These are phyloP conservation scores for Aureobasidium sp. DNA, from an alignment of 2,329 filamentous ascomycete species.

Conservation along the genomic window DNA sequence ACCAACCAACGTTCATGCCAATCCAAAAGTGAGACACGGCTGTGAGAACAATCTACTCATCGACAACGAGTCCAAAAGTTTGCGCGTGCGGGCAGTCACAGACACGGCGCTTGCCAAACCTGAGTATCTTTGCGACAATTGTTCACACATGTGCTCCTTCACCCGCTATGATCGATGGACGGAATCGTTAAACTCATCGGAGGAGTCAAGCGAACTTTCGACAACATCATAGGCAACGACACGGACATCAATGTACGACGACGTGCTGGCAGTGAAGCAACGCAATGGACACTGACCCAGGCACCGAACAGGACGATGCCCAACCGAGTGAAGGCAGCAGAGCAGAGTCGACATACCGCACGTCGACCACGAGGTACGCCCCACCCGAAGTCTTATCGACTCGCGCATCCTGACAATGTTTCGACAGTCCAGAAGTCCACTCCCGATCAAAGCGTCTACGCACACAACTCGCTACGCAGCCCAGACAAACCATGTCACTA, in stretches of 20 bases:
- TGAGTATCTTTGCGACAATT: neutral
- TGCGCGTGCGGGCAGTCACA: constrained; percentile 6
- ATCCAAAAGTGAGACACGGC: neutral
- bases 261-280: neutral
- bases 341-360: neutral
- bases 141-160: neutral
- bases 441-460: neutral
- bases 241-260: neutral
- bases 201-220: neutral
- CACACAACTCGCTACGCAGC: neutral
- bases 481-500: neutral
- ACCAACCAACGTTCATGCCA: neutral
- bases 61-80: constrained; percentile 9
- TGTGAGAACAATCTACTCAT: neutral
- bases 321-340: neutral
- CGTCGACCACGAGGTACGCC: neutral
- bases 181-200: neutral
- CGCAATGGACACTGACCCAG: neutral
- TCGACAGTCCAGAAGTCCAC: neutral
- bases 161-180: neutral
- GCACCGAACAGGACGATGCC: neutral
- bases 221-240: neutral
- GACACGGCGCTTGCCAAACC: neutral
- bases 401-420: neutral
- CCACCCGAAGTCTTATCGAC: neutral